Conservation (phyloP, 192 early-diverging fungal genomes). For the Coemansia erecta region DNA sequence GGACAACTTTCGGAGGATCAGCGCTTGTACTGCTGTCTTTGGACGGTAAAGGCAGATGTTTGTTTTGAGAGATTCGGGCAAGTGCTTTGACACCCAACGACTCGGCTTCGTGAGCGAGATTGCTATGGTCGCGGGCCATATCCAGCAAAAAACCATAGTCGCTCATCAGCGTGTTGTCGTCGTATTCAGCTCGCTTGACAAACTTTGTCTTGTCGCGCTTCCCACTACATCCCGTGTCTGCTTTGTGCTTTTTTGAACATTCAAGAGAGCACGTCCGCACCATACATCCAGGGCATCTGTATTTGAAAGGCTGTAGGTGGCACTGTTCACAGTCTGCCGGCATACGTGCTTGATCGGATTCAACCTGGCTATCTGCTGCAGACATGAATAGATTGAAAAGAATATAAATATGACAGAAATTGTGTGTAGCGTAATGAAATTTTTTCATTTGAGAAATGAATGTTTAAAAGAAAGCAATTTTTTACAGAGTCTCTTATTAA, state of each 20-base stretch:
- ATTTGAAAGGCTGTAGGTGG: slow-evolving; percentile 48
- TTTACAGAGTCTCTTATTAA: too few species aligned
- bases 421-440: too few species aligned
- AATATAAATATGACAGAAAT: too few species aligned
- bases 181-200: slow-evolving; percentile 60
- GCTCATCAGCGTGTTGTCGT: slow-evolving; percentile 65
- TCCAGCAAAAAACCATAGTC: slow-evolving; percentile 74
- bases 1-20: background rate
- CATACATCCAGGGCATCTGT: slow-evolving; percentile 71
- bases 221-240: slow-evolving; percentile 59
- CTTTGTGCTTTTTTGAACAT: slow-evolving; percentile 68
- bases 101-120: slow-evolving; percentile 52
- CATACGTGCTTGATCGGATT: too few species aligned
- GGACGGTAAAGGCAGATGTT: background rate
- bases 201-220: slow-evolving; percentile 62
- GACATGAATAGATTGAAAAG: too few species aligned
- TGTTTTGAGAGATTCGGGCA: background rate
- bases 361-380: too few species aligned
- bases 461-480: too few species aligned
- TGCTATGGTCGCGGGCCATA: slow-evolving; percentile 45
- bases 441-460: too few species aligned
- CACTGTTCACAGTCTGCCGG: slow-evolving; percentile 50
- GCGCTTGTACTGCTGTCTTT: background rate
- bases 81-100: background rate
- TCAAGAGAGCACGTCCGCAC: slow-evolving; percentile 61